Percentiles rank a stretch among this genome's conserved stretches.
phyloP scores from a whole-genome alignment of 2,329 filamentous ascomycete species.

The Dactylonectria estremocensis region DNA sequence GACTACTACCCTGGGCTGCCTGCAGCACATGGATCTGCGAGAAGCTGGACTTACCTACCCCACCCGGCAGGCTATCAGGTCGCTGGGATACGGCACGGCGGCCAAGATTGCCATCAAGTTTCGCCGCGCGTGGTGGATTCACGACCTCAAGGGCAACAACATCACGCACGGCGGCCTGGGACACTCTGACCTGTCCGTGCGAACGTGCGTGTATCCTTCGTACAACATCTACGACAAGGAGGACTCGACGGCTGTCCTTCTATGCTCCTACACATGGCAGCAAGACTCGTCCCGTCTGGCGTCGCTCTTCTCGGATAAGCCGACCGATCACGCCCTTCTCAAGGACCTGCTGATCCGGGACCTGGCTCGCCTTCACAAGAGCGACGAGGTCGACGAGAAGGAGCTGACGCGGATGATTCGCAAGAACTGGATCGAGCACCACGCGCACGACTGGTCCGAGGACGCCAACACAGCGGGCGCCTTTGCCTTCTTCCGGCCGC shows the following conservation, averaged over 20 bases:
- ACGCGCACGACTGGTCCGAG: slow-evolving; percentile 10
- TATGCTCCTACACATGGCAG: slow-evolving; percentile 41
- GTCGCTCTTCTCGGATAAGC: slow-evolving; percentile 29
- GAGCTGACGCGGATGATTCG: background rate
- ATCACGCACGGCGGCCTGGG: slow-evolving; percentile 32
- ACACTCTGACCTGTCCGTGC: slow-evolving; percentile 49
- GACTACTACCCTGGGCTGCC: slow-evolving; percentile 33
- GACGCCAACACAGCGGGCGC: slow-evolving; percentile 27
- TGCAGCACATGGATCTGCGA: slow-evolving; percentile 40
- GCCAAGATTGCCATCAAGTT: slow-evolving; percentile 55
- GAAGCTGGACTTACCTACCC: slow-evolving; percentile 47
- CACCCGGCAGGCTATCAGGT: slow-evolving; percentile 50
- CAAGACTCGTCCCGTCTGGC: slow-evolving; percentile 41
- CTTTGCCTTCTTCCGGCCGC: slow-evolving; percentile 31
- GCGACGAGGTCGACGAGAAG: background rate
- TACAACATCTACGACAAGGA: slow-evolving; percentile 41
- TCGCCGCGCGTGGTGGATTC: slow-evolving; percentile 48
- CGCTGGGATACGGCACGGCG: slow-evolving; percentile 49
- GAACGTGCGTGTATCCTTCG: slow-evolving; percentile 53
- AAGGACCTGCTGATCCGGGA: slow-evolving; percentile 30
- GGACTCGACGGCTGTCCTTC: slow-evolving; percentile 31
- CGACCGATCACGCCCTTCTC: slow-evolving; percentile 31
- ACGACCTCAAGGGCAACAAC: slow-evolving; percentile 11
- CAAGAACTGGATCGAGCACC: background rate
- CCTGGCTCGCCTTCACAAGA: slow-evolving; percentile 31